Conservation (phyloP, 257 asterid genomes). For the Solanum habrochaites region DNA sequence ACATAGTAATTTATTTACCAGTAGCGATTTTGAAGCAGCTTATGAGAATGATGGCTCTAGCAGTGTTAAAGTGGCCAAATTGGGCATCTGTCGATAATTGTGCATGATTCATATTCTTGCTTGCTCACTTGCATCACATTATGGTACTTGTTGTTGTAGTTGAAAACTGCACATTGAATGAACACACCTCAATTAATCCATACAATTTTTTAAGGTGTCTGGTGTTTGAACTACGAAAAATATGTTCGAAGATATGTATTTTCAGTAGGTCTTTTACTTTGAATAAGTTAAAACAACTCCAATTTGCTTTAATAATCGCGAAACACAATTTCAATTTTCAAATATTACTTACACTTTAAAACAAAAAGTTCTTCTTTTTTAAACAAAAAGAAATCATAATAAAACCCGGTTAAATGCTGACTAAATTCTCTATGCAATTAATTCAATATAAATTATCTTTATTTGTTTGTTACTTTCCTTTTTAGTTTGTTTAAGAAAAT, state of each 20-base stretch:
- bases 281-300: not conserved
- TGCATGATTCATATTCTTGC: not conserved
- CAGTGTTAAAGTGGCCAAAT: not conserved
- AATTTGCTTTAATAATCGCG: too few species aligned
- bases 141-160: not conserved
- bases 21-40: too few species aligned
- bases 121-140: conserved; percentile 2
- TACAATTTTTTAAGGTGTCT: too few species aligned
- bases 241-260: too few species aligned
- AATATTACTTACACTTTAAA: not conserved
- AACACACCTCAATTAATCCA: not conserved
- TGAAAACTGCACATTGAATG: not conserved
- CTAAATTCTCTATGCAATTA: not conserved
- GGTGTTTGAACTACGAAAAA: too few species aligned
- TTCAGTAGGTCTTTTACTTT: not conserved
- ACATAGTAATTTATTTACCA: not conserved
- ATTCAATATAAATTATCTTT: not conserved
- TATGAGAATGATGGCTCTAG: too few species aligned
- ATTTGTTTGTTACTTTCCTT: not conserved
- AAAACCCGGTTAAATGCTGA: not conserved
- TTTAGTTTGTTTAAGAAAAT: too few species aligned
- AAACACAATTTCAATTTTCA: not conserved
- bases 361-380: too few species aligned
- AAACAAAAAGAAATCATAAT: too few species aligned
- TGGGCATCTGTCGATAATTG: not conserved